These are phyloP conservation scores for Giardia duodenalis DNA, from an alignment of 208 protist genomes.

Conservation along the genomic window DNA sequence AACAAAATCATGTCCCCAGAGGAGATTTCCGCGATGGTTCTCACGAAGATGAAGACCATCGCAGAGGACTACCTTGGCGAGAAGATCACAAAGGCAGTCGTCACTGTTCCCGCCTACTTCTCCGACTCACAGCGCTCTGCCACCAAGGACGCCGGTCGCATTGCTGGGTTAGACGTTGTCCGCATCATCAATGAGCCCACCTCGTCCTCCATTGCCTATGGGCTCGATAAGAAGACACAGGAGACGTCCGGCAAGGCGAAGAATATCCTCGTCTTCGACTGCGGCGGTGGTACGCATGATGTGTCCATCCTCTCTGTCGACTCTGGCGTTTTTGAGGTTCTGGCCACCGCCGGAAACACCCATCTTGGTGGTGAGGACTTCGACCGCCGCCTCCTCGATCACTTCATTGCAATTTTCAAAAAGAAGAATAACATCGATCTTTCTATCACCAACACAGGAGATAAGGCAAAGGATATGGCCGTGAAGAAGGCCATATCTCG, in stretches of 20 bases:
- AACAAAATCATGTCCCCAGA: conserved; percentile 41
- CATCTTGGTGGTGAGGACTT: conserved; percentile 91
- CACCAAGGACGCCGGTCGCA: conserved; percentile 70
- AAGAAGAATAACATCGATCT: conserved; percentile 8
- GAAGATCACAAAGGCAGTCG: conserved; percentile 37
- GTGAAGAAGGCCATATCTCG: neutral
- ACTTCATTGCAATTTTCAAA: conserved; percentile 25
- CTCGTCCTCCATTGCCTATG: conserved; percentile 91
- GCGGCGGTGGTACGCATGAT: conserved; percentile 70
- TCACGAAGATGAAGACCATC: conserved; percentile 45
- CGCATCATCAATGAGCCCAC: conserved; percentile 99
- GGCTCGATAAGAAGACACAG: conserved; percentile 40
- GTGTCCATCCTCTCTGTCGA: conserved; percentile 95
- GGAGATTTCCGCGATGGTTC: conserved; percentile 44
- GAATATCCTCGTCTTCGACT: conserved; percentile 76
- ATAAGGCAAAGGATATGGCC: neutral
- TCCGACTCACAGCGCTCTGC: conserved; percentile 74
- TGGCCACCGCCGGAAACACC: conserved; percentile 92
- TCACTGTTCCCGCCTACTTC: conserved; percentile 76
- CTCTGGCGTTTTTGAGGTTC: conserved; percentile 92
- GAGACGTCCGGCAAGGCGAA: conserved; percentile 27
- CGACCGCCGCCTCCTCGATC: conserved; percentile 31
- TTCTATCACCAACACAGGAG: neutral
- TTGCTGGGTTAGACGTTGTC: conserved; percentile 76
- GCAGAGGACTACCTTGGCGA: conserved; percentile 46